A percentile compares a stretch with the other conserved stretches of the same genome.
phyloP scores from a whole-genome alignment of 75 land plant species.

The Picea sitchensis region DNA sequence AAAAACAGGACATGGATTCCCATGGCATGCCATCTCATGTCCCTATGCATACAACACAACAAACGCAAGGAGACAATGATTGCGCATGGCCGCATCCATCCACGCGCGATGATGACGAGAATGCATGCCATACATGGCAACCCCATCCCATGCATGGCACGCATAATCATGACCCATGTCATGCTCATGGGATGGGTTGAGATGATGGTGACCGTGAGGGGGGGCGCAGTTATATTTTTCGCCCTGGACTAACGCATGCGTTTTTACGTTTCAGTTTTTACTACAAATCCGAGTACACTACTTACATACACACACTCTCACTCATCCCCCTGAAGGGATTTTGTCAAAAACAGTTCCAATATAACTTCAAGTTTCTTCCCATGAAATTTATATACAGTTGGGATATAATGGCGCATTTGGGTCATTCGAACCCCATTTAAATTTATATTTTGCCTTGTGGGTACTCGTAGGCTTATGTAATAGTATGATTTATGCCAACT shows the following conservation, averaged over 20 bases:
- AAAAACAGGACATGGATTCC: no score
- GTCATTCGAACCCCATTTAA: no score
- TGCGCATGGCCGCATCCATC: slow-evolving; percentile 14
- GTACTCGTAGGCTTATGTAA: neutral
- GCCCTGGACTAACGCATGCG: slow-evolving; percentile 2
- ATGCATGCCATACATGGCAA: neutral
- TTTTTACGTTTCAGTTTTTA: neutral
- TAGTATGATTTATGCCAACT: neutral
- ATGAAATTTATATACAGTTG: no score
- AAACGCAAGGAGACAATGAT: slow-evolving; percentile 3
- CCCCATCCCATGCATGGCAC: neutral
- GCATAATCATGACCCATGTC: neutral
- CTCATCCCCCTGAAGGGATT: neutral
- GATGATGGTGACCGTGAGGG: neutral
- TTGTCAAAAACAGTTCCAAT: neutral
- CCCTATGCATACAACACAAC: no score
- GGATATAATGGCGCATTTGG: no score
- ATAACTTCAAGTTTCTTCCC: no score
- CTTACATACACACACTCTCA: neutral
- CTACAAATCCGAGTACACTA: neutral
- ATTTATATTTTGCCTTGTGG: no score
- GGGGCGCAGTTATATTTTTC: neutral
- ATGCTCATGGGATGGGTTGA: neutral
- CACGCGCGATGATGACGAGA: slow-evolving; percentile 8
- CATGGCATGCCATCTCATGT: no score